A percentile compares a stretch with the other conserved stretches of the same genome.
phyloP scores from a whole-genome alignment of 179 eudicot species.

The Gypsophila paniculata region DNA sequence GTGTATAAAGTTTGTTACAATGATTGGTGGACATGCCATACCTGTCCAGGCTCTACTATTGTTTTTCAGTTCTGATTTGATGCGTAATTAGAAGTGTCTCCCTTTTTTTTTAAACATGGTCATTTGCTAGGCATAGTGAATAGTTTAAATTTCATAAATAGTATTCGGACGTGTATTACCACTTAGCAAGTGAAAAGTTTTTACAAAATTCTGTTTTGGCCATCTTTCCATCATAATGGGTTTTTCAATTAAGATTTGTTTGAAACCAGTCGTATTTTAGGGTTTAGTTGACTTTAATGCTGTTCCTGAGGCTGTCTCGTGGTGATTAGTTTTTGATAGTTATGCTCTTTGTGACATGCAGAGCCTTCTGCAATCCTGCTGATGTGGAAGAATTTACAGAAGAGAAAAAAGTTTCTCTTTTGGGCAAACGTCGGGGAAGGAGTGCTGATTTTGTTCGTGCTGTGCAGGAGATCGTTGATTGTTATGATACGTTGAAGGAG shows the following conservation, averaged over 20 bases:
- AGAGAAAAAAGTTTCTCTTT: conserved; percentile 64
- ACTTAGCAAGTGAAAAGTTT: background rate
- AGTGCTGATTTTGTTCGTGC: conserved; percentile 94
- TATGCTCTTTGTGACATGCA: conserved; percentile 34
- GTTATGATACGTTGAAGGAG: conserved; percentile 63
- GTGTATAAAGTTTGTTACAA: background rate
- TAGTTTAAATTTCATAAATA: background rate
- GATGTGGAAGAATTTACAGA: conserved; percentile 95
- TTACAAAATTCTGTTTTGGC: background rate
- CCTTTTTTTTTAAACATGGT: background rate
- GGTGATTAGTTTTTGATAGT: conserved; percentile 22
- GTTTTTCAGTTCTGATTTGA: conserved; percentile 1
- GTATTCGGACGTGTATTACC: background rate
- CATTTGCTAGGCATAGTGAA: background rate
- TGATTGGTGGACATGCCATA: background rate
- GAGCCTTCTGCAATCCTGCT: conserved; percentile 90
- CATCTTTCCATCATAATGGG: background rate
- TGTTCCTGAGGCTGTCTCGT: background rate
- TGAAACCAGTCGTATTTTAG: background rate
- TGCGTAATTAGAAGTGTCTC: background rate
- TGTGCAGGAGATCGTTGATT: conserved; percentile 72
- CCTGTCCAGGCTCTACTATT: background rate
- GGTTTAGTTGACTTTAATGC: background rate
- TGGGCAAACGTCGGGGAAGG: conserved; percentile 74
- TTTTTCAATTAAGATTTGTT: background rate